Evolutionary conservation across 805 yeast genomes (phyloP).

Genomic region (Candida takata): DNA sequence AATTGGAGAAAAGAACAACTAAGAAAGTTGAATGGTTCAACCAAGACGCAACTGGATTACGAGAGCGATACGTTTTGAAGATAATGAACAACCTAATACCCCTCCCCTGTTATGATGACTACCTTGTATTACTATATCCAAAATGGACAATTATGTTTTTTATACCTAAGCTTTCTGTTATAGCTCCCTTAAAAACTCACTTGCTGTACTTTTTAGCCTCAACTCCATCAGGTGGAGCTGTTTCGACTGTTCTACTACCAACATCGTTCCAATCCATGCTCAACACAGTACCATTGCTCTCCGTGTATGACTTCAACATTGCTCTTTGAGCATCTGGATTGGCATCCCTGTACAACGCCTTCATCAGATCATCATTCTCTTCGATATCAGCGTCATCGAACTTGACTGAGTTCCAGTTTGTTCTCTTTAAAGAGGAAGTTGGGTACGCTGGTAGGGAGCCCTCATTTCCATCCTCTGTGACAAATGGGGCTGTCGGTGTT

Average conservation of each 20-base stretch:
- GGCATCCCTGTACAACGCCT: constrained; percentile 63
- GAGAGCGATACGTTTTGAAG: constrained; percentile 16
- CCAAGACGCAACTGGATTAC: constrained; percentile 7
- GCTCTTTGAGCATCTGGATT: constrained; percentile 88
- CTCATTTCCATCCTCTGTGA: neutral
- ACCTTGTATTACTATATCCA: neutral
- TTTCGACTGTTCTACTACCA: constrained; percentile 43
- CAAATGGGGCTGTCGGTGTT: no score
- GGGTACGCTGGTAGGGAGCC: constrained; percentile 37
- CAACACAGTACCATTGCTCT: constrained; percentile 88
- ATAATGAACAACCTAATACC: no score
- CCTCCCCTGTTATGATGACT: no score
- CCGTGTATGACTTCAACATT: constrained; percentile 94
- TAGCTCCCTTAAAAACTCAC: no score
- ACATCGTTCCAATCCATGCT: constrained; percentile 95
- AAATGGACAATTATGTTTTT: no score
- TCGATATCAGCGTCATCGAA: constrained; percentile 40
- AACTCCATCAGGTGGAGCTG: constrained; percentile 21
- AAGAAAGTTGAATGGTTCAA: constrained; percentile 17
- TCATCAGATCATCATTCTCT: constrained; percentile 62
- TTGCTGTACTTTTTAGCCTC: constrained; percentile 14
- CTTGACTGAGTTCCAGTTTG: constrained; percentile 64
- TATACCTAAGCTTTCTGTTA: no score
- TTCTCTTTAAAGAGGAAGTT: constrained; percentile 50
- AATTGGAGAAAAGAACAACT: constrained; percentile 24